phyloP scores from a whole-genome alignment of 2,329 filamentous ascomycete species.

The Penicillium sp. region DNA sequence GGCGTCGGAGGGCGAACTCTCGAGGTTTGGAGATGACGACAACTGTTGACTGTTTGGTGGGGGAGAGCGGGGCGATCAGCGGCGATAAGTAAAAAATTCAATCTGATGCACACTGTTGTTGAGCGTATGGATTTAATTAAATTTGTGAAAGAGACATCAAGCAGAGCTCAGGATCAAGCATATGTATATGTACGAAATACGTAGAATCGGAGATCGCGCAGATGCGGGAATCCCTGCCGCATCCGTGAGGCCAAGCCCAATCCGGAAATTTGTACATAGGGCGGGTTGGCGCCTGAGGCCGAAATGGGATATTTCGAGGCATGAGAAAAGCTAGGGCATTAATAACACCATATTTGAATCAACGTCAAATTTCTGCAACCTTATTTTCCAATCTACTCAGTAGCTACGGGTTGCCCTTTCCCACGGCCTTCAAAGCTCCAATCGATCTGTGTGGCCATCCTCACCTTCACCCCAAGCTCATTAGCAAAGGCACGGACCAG shows the following conservation, averaged over 20 bases:
- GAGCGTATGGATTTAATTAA: no score
- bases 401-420: background rate
- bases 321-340: no score
- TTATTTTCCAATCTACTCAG: no score
- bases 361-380: no score
- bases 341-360: no score
- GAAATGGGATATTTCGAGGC: background rate
- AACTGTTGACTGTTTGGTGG: background rate
- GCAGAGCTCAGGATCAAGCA: no score
- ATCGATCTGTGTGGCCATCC: slow-evolving; percentile 42
- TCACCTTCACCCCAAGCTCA: slow-evolving; percentile 52
- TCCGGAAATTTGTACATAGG: slow-evolving; percentile 5
- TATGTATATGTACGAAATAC: background rate
- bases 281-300: slow-evolving; percentile 3
- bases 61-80: slow-evolving; percentile 8
- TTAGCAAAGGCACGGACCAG: slow-evolving; percentile 57
- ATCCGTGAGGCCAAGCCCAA: slow-evolving; percentile 8
- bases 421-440: slow-evolving; percentile 51
- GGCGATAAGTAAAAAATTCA: background rate
- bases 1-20: background rate
- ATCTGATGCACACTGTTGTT: background rate
- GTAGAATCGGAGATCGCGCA: background rate
- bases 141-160: no score
- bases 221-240: background rate
- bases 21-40: slow-evolving; percentile 5